Conservation (phyloP, 1,284 basidiomycete genomes). For the Heterobasidion annosum region DNA sequence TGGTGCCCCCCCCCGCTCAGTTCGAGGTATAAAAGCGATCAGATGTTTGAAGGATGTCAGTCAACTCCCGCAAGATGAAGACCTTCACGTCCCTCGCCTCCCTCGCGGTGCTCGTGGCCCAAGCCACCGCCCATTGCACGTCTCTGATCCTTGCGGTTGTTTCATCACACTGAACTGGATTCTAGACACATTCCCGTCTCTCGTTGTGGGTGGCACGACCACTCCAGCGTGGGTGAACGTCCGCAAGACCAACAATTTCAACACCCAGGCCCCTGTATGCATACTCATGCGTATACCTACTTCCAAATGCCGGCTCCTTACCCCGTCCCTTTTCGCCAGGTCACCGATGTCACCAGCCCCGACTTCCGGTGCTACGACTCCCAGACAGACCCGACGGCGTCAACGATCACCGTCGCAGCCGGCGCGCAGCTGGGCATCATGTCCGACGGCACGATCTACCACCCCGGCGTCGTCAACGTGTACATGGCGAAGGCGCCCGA, state of each 20-base stretch:
- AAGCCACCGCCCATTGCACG: conserved; percentile 3
- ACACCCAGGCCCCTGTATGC: conserved; percentile 27
- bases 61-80: neutral
- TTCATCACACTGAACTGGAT: neutral
- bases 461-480: conserved; percentile 18
- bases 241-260: conserved; percentile 34
- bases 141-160: neutral
- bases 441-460: conserved; percentile 18
- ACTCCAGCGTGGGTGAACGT: conserved; percentile 32
- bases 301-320: neutral
- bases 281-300: neutral
- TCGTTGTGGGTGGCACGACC: conserved; percentile 26
- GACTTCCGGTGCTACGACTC: conserved; percentile 34
- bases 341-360: conserved; percentile 24
- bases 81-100: neutral
- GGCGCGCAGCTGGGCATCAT: conserved; percentile 20
- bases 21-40: neutral
- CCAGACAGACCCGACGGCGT: conserved; percentile 21
- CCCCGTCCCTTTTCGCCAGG: conserved; percentile 1
- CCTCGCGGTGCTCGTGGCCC: neutral
- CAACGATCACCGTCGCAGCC: conserved; percentile 17
- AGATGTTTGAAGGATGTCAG: neutral
- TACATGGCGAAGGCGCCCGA: conserved; percentile 21
- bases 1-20: neutral
- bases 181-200: conserved; percentile 31